phyloP scores from a whole-genome alignment of 2,329 filamentous ascomycete genomes.

The Juglanconis juglandina region DNA sequence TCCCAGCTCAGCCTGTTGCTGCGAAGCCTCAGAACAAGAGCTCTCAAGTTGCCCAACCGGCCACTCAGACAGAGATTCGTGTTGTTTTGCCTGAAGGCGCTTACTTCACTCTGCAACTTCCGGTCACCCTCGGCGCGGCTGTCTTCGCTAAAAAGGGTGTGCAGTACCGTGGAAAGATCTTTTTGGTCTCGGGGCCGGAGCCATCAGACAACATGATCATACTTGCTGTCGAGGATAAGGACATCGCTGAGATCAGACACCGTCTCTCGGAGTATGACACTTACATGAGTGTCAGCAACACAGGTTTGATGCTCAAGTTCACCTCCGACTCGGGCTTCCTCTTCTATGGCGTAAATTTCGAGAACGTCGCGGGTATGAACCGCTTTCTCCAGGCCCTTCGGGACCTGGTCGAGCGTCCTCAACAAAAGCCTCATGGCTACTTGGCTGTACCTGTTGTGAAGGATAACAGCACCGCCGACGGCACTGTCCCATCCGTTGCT shows the following conservation, averaged over 20 bases:
- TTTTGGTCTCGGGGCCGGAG: not conserved
- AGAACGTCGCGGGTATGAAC: not conserved
- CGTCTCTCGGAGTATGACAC: not conserved
- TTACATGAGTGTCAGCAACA: not conserved
- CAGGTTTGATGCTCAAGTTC: constrained; percentile 12
- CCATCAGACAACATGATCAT: not conserved
- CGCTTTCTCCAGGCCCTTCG: constrained; percentile 5
- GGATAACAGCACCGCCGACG: not conserved
- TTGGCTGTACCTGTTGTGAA: not conserved
- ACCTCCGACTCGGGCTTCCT: not conserved
- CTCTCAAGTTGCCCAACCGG: not conserved
- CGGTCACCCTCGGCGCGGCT: not conserved
- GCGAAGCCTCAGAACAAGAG: not conserved
- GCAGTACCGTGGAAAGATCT: not conserved
- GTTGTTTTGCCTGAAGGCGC: not conserved
- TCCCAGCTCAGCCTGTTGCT: not conserved
- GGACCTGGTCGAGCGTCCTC: not conserved
- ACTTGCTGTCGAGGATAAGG: constrained; percentile 1
- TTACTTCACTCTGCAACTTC: not conserved
- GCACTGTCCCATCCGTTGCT: not conserved
- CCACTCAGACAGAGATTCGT: too few species aligned
- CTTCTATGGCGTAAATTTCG: constrained; percentile 8
- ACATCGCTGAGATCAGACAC: constrained; percentile 1
- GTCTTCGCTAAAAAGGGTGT: not conserved
- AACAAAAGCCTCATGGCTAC: not conserved